Evolutionary conservation across 73 alveolate species (phyloP), one percentile per base, ranked within the genome.

Genomic region (Paramecium primaurelia): DNA sequence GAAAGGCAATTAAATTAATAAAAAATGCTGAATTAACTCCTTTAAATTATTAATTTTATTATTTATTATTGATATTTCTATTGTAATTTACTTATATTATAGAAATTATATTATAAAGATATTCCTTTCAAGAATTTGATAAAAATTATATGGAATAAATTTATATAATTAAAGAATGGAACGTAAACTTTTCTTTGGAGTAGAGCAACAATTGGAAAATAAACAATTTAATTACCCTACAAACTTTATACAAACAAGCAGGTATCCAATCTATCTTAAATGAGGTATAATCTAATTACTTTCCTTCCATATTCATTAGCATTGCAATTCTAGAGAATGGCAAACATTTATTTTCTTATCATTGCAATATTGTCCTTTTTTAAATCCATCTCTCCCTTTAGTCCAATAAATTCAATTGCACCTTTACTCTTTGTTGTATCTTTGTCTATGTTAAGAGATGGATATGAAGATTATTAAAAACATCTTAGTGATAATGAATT

Each of bases 391-490:
- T 71, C 92, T 47, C 95, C 97, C 1, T 95, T 92, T 58, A 93
- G 97, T 92, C 97, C 98, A 32, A 92, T 92, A 16, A 58, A 37
- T 8, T 93, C 97, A 9, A 93, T 89, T 12, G 91, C 94, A 38
- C 94, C 94, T 26, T 64, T 89, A 8, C 71, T 89, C 25, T 89
- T 89, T 89, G 94, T 89, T 4, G 85, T 89, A 2, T 44, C 71
- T 16, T 77, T 89, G 20, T 89, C 94, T 14, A 89, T 89, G 94
- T 37, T 83, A 38, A 64, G 94, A 34, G 94, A 89, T 71, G 94
- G 92, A 40, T 89, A 93, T 32, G 99, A 98, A 96, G 99, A 98
- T 94, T 97, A 96, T 93, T 80, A 91, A 84, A 93, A 99, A 64
- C 97, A 94, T 92, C 88, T 93, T 44, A 87, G 98, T 86, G 99